These are phyloP conservation scores for Phycomyces nitens DNA, from an alignment of 192 early-diverging fungal genomes.

Conservation along the genomic window DNA sequence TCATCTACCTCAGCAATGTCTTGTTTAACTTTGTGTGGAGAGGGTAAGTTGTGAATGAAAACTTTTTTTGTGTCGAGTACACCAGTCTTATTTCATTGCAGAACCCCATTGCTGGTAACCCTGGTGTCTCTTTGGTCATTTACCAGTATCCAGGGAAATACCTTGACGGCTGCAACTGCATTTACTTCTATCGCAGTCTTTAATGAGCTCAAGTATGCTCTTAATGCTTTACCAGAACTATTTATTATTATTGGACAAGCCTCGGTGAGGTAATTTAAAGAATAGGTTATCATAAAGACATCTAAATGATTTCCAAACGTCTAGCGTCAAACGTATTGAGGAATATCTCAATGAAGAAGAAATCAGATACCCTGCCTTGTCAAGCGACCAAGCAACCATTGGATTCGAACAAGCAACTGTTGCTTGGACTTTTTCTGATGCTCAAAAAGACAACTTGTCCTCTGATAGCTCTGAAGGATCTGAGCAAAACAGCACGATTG, in stretches of 20 bases:
- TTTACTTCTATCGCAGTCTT: constrained; percentile 88
- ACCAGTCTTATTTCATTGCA: not conserved
- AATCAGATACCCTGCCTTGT: constrained; percentile 22
- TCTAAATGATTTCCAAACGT: no score
- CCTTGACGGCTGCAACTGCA: constrained; percentile 62
- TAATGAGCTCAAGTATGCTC: constrained; percentile 82
- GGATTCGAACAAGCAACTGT: constrained; percentile 43
- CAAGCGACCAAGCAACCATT: constrained; percentile 24
- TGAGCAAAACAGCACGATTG: not conserved
- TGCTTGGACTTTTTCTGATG: constrained; percentile 40
- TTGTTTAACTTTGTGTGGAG: constrained; percentile 21
- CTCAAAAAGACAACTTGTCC: not conserved
- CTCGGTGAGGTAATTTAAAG: constrained; percentile 48
- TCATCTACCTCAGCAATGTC: constrained; percentile 3
- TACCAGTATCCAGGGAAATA: constrained; percentile 26
- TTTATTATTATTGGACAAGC: constrained; percentile 68
- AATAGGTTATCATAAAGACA: no score
- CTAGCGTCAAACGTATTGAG: constrained; percentile 41
- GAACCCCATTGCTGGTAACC: constrained; percentile 27
- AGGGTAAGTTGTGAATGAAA: constrained; percentile 26
- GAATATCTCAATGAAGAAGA: constrained; percentile 44
- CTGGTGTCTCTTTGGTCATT: constrained; percentile 25
- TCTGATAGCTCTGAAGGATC: not conserved
- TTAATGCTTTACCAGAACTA: constrained; percentile 74
- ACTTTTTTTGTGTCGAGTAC: not conserved